Base-by-base conservation (phyloP, 2,329 filamentous ascomycete genomes). In the Lasiodiplodia citricola region DNA sequence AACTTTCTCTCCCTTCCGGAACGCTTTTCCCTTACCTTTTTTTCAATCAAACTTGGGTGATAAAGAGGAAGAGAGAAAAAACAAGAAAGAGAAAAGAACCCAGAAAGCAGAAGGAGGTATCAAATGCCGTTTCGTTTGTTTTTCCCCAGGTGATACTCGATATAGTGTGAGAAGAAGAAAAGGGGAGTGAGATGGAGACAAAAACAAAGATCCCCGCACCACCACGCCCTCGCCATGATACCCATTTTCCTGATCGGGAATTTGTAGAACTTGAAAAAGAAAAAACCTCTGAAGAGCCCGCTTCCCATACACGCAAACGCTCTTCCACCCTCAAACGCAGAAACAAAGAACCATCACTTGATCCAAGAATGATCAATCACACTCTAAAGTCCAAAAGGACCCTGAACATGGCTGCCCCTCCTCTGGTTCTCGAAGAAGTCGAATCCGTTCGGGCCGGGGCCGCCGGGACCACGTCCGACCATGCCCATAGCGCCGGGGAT, bases 391-490 rank as follows among this genome's bases (percentile, higher is more conserved):
- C 65, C 65, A 28, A 57, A 67, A 4, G 65, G 65, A 18, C 65
- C 65, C 25, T 67, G 65, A 28, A 55, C 54, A 37, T 67, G 52
- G 37, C 65, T 64, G 18, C 60, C 47, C 44, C 60, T 64, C 60
- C 60, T 64, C 47, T 64, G 58, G 25, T 63, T 63, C 58, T 63
- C 60, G 31, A 64, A 64, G 60, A 64, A 64, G 31, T 64, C 60
- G 14, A 64, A 37, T 6, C 60, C 60, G 31, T 52, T 52, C 4
- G 47, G 60, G 21, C 60, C 60, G 7, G 60, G 60, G 2, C 11
- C 62, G 28, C 60, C 58, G 5, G 58, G 58, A 23, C 44, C 47
- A 11, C 60, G 60, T 31, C 37, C 51, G 38, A 47, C 44, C 60
- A 64, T 64, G 4, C 60, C 60, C 60, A 64, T 64, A 11, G 38